Evolutionary conservation across 257 asterid genomes (phyloP).

Genomic region (Leptodermis oblonga): DNA sequence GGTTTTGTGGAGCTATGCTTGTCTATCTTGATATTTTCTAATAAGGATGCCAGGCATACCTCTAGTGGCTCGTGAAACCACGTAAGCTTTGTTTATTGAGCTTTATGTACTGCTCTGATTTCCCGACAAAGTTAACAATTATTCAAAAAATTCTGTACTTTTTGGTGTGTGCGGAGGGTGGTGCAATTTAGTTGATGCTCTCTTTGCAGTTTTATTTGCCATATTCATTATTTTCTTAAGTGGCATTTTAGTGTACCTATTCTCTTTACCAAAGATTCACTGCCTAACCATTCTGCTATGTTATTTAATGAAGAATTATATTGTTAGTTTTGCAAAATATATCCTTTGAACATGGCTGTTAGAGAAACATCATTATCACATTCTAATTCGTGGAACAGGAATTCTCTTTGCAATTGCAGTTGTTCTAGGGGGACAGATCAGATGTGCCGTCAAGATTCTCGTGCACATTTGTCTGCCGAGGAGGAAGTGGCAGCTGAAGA

Average conservation of each 20-base stretch:
- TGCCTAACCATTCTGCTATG: neutral
- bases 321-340: neutral
- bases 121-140: neutral
- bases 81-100: conserved; percentile 43
- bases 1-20: conserved; percentile 34
- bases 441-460: conserved; percentile 93
- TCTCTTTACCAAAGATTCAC: conserved; percentile 1
- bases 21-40: conserved; percentile 24
- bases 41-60: conserved; percentile 92
- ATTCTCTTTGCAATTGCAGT: conserved; percentile 76
- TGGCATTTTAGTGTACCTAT: neutral
- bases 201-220: neutral
- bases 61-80: conserved; percentile 77
- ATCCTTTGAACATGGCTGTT: conserved; percentile 19
- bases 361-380: conserved; percentile 28
- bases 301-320: neutral
- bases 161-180: neutral
- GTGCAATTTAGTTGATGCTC: neutral
- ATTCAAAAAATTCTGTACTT: neutral
- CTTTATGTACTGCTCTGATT: neutral
- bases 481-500: conserved; percentile 94
- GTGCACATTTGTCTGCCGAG: conserved; percentile 77
- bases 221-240: neutral
- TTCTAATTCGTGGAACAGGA: conserved; percentile 54
- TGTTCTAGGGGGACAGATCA: conserved; percentile 70